Base-by-base conservation (phyloP, 345 rosid genomes). In the Bretschneidera sinensis region DNA sequence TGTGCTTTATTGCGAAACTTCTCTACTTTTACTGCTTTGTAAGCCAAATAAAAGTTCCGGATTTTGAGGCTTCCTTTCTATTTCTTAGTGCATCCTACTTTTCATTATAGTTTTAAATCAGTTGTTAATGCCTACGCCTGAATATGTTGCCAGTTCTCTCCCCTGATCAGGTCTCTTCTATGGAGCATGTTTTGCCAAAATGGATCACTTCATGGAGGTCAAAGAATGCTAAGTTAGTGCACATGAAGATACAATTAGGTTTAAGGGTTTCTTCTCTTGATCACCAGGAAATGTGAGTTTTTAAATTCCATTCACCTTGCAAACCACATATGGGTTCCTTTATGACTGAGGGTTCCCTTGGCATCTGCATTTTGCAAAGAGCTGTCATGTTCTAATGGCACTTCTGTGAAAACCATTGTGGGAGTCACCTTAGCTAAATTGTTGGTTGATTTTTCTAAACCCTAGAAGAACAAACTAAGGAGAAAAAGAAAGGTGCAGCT, bases 141-240 rank as follows among this genome's bases (percentile, higher is more conserved):
- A 75, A 77, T 57, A 66, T 75, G 57, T 75, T 66, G 50, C 78
- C 91, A 86, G 91, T 82, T 75, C 84, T 83, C 69, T 85, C 89
- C 48, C 86, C 95, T 54, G 80, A 81, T 59, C 89, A 80, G 83
- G 92, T 86, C 66, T 81, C 96, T 21, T 65, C 65, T 39, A 74
- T 80, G 78, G 98, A 88, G 74, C 73, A 82, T 69, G 79, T 92
- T 66, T 70, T 85, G 67, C 98, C 92, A n/a, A 9, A 71, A 19
- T 77, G 86, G 86, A 67, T 68, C 24, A 74, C 75, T 67, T 67
- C 79, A 53, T 62, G 75, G 78, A 70, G 62, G 48, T 76, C 69
- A 24, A 78, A 68, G 64, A 57, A 66, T 19, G 59, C 61, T 31
- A 79, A 79, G 65, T 35, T 49, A 20, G 71, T 83, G 68, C 81